Conservation (phyloP, 2,329 filamentous ascomycete species). For the Bipolaris bicolor region DNA sequence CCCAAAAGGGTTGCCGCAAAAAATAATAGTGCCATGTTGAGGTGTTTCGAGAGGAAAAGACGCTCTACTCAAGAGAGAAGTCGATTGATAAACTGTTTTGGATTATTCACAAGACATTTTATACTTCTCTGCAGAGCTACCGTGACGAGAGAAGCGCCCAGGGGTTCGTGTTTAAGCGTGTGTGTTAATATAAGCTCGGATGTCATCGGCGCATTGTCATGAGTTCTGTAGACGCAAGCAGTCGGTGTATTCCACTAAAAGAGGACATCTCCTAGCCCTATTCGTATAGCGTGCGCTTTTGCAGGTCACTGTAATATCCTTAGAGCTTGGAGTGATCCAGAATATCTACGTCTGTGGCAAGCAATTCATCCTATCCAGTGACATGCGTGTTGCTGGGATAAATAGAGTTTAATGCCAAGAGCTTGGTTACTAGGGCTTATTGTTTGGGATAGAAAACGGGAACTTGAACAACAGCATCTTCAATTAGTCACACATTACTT, state of each 20-base stretch:
- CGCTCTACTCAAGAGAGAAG: no score
- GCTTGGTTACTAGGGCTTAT: background rate
- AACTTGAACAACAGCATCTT: no score
- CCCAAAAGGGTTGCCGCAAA: conserved; percentile 34
- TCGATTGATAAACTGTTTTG: background rate
- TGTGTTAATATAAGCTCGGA: background rate
- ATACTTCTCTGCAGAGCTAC: background rate
- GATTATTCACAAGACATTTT: background rate
- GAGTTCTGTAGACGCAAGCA: background rate
- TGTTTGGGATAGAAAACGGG: background rate
- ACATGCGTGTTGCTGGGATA: background rate
- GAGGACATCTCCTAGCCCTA: background rate
- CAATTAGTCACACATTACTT: no score
- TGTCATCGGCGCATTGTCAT: background rate
- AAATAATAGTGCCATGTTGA: conserved; percentile 14
- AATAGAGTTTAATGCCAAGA: background rate
- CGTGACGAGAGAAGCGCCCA: background rate
- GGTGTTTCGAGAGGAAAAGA: background rate
- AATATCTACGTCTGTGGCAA: background rate
- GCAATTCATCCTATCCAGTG: no score
- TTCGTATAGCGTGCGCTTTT: background rate
- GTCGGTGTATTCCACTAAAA: background rate
- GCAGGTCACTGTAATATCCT: background rate
- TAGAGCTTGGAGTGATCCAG: background rate
- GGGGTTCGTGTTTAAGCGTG: background rate